Evolutionary conservation across 2,329 filamentous ascomycete species (phyloP).

Genomic region (Paecilomyces formosus): DNA sequence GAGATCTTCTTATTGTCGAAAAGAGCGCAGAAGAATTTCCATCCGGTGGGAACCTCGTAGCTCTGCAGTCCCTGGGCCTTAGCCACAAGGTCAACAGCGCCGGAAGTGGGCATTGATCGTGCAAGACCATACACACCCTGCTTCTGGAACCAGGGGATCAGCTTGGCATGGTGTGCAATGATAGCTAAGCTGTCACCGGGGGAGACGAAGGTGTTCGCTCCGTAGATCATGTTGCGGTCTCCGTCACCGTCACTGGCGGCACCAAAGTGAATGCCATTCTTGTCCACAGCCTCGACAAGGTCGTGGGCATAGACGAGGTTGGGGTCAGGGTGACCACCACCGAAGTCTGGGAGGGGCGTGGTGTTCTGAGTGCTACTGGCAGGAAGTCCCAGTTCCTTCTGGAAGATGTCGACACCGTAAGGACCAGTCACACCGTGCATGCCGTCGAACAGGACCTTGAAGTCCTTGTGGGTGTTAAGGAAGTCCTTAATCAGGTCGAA

Average conservation of each 20-base stretch:
- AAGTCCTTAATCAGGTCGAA: conserved; percentile 94
- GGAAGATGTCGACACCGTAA: conserved; percentile 91
- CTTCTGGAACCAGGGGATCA: conserved; percentile 98
- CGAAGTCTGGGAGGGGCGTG: conserved; percentile 86
- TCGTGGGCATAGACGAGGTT: conserved; percentile 97
- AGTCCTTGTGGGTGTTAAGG: conserved; percentile 77
- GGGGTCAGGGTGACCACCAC: conserved; percentile 93
- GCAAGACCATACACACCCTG: conserved; percentile 93
- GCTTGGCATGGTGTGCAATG: conserved; percentile 90
- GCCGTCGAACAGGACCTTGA: conserved; percentile 95
- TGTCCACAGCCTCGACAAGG: conserved; percentile 87
- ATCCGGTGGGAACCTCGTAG: conserved; percentile 97
- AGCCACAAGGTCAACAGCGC: conserved; percentile 90
- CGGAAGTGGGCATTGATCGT: conserved; percentile 94
- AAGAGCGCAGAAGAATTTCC: conserved; percentile 98
- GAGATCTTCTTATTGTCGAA: conserved; percentile 94
- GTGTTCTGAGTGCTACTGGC: conserved; percentile 81
- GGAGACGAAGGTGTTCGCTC: conserved; percentile 90
- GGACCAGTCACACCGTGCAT: conserved; percentile 91
- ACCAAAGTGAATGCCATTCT: conserved; percentile 86
- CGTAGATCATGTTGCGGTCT: conserved; percentile 99
- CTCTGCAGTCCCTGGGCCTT: conserved; percentile 84
- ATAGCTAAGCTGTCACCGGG: conserved; percentile 96
- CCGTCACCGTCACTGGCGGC: conserved; percentile 95
- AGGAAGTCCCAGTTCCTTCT: conserved; percentile 81